Conservation (phyloP, 169 alveolate genomes). For the Amoebophrya sp. region DNA sequence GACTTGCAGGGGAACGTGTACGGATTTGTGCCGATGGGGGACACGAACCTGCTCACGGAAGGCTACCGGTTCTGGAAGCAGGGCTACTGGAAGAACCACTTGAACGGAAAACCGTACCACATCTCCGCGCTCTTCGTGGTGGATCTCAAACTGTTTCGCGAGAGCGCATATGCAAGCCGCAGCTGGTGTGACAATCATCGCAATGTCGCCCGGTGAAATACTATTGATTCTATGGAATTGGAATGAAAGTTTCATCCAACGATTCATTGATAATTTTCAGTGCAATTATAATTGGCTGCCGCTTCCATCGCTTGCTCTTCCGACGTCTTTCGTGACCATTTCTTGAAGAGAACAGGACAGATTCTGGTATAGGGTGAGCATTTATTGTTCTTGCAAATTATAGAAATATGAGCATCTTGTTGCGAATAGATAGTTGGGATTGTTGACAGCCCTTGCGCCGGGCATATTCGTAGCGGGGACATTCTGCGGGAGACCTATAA, state of each 20-base stretch:
- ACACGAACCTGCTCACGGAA: conserved; percentile 55
- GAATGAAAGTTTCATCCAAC: no score
- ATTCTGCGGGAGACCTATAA: conserved; percentile 41
- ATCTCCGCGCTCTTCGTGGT: conserved; percentile 59
- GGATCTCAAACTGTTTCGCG: conserved; percentile 52
- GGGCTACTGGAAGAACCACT: conserved; percentile 60
- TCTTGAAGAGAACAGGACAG: no score
- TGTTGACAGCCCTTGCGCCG: neutral
- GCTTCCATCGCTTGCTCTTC: no score
- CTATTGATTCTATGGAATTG: no score
- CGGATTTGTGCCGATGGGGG: conserved; percentile 48
- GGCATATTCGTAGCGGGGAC: conserved; percentile 42
- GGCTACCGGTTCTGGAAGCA: conserved; percentile 62
- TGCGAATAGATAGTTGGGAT: neutral
- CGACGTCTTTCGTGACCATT: no score
- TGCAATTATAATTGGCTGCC: no score
- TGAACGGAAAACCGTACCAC: conserved; percentile 54
- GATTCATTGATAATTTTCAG: no score
- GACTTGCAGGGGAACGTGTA: conserved; percentile 51
- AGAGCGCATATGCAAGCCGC: neutral
- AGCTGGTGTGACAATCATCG: no score
- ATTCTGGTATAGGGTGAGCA: no score
- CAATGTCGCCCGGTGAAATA: no score
- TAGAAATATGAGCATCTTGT: neutral
- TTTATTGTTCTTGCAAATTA: no score